phyloP scores from a whole-genome alignment of 1,139 yeast species.

The Pichia sp. region DNA sequence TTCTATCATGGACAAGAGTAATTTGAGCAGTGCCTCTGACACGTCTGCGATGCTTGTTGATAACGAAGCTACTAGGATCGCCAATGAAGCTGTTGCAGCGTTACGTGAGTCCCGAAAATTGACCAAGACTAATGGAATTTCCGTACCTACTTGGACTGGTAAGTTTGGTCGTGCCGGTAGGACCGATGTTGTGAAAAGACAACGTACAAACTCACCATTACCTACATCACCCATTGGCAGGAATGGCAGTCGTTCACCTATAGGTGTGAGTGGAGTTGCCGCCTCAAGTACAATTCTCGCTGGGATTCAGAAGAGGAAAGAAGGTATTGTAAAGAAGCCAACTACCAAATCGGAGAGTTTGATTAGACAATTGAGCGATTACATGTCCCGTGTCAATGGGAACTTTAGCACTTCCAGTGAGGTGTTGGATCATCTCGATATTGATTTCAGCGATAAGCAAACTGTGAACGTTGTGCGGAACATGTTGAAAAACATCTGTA shows the following conservation, averaged over 20 bases:
- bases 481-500: conserved; percentile 60
- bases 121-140: conserved; percentile 60
- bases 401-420: conserved; percentile 50
- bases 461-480: conserved; percentile 62
- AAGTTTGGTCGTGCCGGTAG: conserved; percentile 77
- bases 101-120: conserved; percentile 58
- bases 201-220: not conserved
- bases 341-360: conserved; percentile 18
- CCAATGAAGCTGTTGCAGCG: conserved; percentile 70
- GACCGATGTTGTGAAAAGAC: not conserved
- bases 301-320: conserved; percentile 27
- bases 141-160: conserved; percentile 97
- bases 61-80: conserved; percentile 70
- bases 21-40: conserved; percentile 20
- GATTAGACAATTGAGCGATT: conserved; percentile 26
- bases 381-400: conserved; percentile 31
- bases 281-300: conserved; percentile 30
- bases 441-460: conserved; percentile 42
- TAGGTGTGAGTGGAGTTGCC: not conserved
- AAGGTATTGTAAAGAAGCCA: conserved; percentile 1
- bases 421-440: conserved; percentile 44
- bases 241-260: conserved; percentile 1
- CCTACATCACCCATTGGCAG: not conserved
- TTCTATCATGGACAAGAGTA: conserved; percentile 51
- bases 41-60: conserved; percentile 39